These are phyloP conservation scores for Suillus occidentalis DNA, from an alignment of 768 basidiomycete genomes.

Conservation along the genomic window DNA sequence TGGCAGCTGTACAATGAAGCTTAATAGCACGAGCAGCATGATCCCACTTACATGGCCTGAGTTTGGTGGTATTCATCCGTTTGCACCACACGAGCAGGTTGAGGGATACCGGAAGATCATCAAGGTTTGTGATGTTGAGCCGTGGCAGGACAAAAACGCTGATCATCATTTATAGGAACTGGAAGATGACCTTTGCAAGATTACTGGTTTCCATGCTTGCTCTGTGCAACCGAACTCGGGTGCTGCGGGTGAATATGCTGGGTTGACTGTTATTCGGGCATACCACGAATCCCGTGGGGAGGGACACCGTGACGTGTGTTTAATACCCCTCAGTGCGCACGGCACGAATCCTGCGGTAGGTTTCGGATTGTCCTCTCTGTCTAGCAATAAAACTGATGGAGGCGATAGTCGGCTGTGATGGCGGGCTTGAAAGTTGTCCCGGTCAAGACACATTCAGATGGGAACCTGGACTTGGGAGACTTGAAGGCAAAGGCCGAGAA, in stretches of 20 bases:
- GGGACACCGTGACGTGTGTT: slow-evolving; percentile 81
- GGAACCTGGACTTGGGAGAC: slow-evolving; percentile 87
- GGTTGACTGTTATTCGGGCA: slow-evolving; percentile 90
- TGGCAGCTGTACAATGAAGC: slow-evolving; percentile 97
- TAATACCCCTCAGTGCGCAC: slow-evolving; percentile 95
- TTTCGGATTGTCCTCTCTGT: slow-evolving; percentile 11
- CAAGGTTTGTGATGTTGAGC: slow-evolving; percentile 43
- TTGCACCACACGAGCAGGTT: slow-evolving; percentile 87
- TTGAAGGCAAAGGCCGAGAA: slow-evolving; percentile 84
- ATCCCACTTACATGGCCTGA: slow-evolving; percentile 94
- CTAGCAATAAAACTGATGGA: slow-evolving; percentile 15
- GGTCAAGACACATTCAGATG: slow-evolving; percentile 86
- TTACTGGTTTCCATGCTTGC: slow-evolving; percentile 95
- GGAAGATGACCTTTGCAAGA: slow-evolving; percentile 85
- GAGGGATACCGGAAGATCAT: slow-evolving; percentile 83
- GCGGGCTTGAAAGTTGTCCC: slow-evolving; percentile 95
- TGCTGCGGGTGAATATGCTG: slow-evolving; percentile 96
- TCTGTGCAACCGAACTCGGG: slow-evolving; percentile 99
- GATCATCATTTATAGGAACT: slow-evolving; percentile 63
- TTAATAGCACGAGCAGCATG: slow-evolving; percentile 98
- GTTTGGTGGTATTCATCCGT: slow-evolving; percentile 89
- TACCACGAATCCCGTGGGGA: slow-evolving; percentile 91
- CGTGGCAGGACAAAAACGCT: slow-evolving; percentile 5
- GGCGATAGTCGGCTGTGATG: slow-evolving; percentile 87
- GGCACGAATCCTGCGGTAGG: slow-evolving; percentile 97